Percentiles rank a stretch among this genome's conserved stretches.
Evolutionary conservation across 208 protist genomes (phyloP).

Genomic region (Wallacemonas sp.): DNA sequence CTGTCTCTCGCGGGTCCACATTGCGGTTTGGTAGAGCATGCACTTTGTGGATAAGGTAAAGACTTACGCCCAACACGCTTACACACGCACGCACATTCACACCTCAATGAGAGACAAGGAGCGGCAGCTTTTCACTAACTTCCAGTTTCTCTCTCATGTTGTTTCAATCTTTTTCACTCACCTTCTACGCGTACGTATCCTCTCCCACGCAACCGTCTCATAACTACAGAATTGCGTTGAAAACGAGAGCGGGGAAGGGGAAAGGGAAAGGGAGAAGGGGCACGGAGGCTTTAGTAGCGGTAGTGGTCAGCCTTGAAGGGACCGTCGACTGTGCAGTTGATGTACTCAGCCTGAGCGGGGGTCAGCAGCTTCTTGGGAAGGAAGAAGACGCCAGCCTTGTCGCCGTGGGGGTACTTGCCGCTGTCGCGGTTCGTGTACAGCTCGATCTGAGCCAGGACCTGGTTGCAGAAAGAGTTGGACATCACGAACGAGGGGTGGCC

Average conservation of each 20-base stretch:
- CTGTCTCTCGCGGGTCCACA: too few species aligned
- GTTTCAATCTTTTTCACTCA: not conserved
- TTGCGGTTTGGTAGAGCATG: too few species aligned
- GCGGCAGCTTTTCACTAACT: too few species aligned
- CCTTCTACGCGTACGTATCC: too few species aligned
- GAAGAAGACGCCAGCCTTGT: conserved; percentile 94
- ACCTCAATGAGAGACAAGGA: too few species aligned
- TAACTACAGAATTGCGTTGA: too few species aligned
- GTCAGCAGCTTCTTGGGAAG: conserved; percentile 98
- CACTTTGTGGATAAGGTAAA: conserved; percentile 2
- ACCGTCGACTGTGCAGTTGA: conserved; percentile 95
- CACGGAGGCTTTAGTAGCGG: conserved; percentile 97
- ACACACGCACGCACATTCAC: not conserved
- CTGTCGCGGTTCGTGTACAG: conserved; percentile 94
- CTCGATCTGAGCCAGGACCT: conserved; percentile 99
- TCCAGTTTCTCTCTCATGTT: too few species aligned
- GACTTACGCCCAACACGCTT: conserved; percentile 13
- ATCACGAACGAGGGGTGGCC: conserved; percentile 99
- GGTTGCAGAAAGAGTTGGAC: conserved; percentile 99
- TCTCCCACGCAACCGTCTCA: too few species aligned
- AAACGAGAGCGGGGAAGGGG: too few species aligned
- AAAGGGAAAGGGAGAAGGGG: too few species aligned
- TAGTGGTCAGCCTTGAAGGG: conserved; percentile 99
- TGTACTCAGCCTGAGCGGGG: conserved; percentile 97
- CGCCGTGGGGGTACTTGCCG: conserved; percentile 94